Percentiles rank a stretch among this genome's conserved stretches.
Conservation (phyloP, 495 filamentous ascomycete genomes). For the Cladorrhinum samala region DNA sequence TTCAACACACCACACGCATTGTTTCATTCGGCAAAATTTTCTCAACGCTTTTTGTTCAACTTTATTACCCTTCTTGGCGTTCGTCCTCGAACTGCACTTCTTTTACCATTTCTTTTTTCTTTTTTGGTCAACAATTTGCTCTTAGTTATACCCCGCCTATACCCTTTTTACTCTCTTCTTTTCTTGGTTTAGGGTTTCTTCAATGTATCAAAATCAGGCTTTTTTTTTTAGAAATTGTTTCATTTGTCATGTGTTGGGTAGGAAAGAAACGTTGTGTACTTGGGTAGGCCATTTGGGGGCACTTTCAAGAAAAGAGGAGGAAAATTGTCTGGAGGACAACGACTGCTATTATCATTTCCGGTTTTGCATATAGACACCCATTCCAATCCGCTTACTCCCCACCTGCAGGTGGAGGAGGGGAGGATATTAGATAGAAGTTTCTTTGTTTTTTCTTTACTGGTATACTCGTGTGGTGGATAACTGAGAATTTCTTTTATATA, state of each 20-base stretch:
- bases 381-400: too few relatives aligned
- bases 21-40: neutral
- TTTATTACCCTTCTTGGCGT: neutral
- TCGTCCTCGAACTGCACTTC: too few relatives aligned
- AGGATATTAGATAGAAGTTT: too few relatives aligned
- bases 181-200: neutral
- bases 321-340: neutral
- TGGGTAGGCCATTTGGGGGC: neutral
- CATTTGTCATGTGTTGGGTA: neutral
- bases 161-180: neutral
- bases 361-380: neutral
- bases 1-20: neutral
- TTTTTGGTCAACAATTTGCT: too few relatives aligned
- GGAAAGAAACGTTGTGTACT: neutral
- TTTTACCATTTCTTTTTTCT: too few relatives aligned
- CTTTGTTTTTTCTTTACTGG: too few relatives aligned
- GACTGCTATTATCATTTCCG: neutral
- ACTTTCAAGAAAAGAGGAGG: neutral
- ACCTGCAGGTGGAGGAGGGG: too few relatives aligned
- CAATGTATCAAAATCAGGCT: neutral
- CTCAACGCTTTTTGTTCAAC: neutral
- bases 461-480: too few relatives aligned
- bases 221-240: neutral
- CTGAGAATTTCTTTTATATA: too few relatives aligned
- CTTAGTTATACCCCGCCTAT: neutral